Percentiles rank a stretch among this genome's conserved stretches.
phyloP scores from a whole-genome alignment of 148 eudicot species.

The Diospyros kaki region DNA sequence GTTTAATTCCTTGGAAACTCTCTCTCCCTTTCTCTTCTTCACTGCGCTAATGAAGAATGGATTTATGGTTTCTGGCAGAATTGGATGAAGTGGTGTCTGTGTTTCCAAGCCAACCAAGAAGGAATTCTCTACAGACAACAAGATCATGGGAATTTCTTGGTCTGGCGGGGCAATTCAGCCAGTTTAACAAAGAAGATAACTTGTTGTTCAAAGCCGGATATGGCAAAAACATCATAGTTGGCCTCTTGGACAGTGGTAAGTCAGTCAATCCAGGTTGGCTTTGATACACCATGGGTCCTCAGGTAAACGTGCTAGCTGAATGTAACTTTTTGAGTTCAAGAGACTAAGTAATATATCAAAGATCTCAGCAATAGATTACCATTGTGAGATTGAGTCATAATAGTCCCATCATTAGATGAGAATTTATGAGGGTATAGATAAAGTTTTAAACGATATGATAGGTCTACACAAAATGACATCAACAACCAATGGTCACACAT shows the following conservation, averaged over 20 bases:
- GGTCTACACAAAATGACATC: too few relatives aligned
- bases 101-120: constrained; percentile 54
- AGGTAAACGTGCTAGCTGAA: too few relatives aligned
- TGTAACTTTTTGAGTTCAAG: too few relatives aligned
- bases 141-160: constrained; percentile 93
- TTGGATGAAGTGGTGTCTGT: constrained; percentile 68
- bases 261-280: too few relatives aligned
- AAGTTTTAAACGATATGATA: too few relatives aligned
- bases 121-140: constrained; percentile 71
- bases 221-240: constrained; percentile 19
- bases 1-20: not conserved
- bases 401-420: not conserved
- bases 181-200: constrained; percentile 6
- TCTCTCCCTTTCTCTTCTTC: not conserved
- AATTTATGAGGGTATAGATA: too few relatives aligned
- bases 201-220: constrained; percentile 13
- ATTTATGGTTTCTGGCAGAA: constrained; percentile 20
- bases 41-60: not conserved
- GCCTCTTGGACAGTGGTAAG: constrained; percentile 22
- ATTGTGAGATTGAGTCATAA: not conserved
- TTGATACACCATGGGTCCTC: too few relatives aligned
- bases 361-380: too few relatives aligned
- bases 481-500: too few relatives aligned
- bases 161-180: constrained; percentile 12
- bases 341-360: too few relatives aligned